Conservation (phyloP, 805 yeast species). For the Yamadazyma scolyti region DNA sequence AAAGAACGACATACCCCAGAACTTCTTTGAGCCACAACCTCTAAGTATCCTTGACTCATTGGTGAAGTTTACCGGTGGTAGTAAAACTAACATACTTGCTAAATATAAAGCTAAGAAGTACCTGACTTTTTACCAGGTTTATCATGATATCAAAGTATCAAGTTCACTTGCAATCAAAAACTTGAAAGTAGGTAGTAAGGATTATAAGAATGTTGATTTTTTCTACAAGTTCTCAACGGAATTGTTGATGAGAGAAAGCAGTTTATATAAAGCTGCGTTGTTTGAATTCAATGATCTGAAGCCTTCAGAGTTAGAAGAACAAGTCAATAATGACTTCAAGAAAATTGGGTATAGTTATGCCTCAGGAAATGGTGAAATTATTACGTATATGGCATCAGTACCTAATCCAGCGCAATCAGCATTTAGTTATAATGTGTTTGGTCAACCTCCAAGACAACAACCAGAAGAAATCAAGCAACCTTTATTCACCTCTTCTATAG, state of each 20-base stretch:
- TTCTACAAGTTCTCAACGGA: constrained; percentile 64
- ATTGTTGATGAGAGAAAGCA: constrained; percentile 58
- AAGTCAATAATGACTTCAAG: constrained; percentile 55
- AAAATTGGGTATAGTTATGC: constrained; percentile 53
- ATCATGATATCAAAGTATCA: constrained; percentile 64
- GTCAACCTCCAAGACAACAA: constrained; percentile 13
- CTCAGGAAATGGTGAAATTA: constrained; percentile 59
- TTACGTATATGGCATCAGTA: constrained; percentile 28
- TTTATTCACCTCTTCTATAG: constrained; percentile 69
- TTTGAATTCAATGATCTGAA: constrained; percentile 7
- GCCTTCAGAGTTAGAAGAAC: constrained; percentile 28
- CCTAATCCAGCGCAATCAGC: constrained; percentile 23
- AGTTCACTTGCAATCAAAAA: constrained; percentile 46
- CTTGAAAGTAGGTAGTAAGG: constrained; percentile 44
- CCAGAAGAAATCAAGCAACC: constrained; percentile 64
- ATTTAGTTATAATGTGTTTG: constrained; percentile 10
- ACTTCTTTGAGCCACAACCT: constrained; percentile 46
- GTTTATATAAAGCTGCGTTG: constrained; percentile 34
- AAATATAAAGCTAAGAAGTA: constrained; percentile 41
- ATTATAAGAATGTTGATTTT: constrained; percentile 54
- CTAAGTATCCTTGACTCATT: constrained; percentile 41
- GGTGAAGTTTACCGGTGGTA: constrained; percentile 15
- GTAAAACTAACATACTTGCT: constrained; percentile 38
- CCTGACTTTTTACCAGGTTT: constrained; percentile 49
- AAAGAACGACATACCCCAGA: constrained; percentile 35